Evolutionary conservation across 2,329 filamentous ascomycete species (phyloP).

Genomic region (Fusarium succisae): DNA sequence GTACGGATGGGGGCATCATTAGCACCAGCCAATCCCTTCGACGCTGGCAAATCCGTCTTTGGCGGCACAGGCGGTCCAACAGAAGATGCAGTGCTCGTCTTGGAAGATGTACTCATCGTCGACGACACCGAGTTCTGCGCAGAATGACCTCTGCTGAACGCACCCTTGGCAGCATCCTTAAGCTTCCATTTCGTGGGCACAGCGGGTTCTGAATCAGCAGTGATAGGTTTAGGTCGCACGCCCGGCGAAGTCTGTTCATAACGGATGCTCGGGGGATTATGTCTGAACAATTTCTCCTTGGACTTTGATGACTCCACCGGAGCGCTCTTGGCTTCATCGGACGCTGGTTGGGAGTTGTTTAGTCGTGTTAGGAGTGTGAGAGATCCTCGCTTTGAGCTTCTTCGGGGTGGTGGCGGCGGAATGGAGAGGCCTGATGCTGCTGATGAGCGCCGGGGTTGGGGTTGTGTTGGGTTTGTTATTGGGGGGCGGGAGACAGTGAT

Average conservation of each 20-base stretch:
- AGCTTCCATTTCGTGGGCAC: conserved; percentile 46
- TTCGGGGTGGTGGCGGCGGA: conserved; percentile 32
- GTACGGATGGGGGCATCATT: neutral
- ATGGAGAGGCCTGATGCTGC: conserved; percentile 11
- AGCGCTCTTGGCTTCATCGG: conserved; percentile 23
- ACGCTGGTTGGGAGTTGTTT: conserved; percentile 7
- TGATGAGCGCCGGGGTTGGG: conserved; percentile 23
- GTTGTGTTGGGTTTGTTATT: conserved; percentile 2
- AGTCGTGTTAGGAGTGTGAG: conserved; percentile 22
- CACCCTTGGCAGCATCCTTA: conserved; percentile 49
- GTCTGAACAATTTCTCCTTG: conserved; percentile 20
- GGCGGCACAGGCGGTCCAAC: conserved; percentile 12
- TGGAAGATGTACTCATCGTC: conserved; percentile 13
- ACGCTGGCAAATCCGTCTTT: neutral
- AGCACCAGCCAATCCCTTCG: neutral
- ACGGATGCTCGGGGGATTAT: conserved; percentile 43
- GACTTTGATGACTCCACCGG: conserved; percentile 2
- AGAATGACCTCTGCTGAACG: conserved; percentile 39
- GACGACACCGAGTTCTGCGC: conserved; percentile 26
- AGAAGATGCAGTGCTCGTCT: conserved; percentile 1
- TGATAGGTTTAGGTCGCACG: conserved; percentile 33
- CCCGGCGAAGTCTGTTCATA: conserved; percentile 41
- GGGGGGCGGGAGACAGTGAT: conserved; percentile 20
- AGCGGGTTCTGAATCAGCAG: conserved; percentile 22
- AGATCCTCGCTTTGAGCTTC: conserved; percentile 39